A percentile compares a stretch with the other conserved stretches of the same genome.
These are phyloP conservation scores for Nemania sp. DNA, from an alignment of 2,329 filamentous ascomycete genomes.

Conservation along the genomic window DNA sequence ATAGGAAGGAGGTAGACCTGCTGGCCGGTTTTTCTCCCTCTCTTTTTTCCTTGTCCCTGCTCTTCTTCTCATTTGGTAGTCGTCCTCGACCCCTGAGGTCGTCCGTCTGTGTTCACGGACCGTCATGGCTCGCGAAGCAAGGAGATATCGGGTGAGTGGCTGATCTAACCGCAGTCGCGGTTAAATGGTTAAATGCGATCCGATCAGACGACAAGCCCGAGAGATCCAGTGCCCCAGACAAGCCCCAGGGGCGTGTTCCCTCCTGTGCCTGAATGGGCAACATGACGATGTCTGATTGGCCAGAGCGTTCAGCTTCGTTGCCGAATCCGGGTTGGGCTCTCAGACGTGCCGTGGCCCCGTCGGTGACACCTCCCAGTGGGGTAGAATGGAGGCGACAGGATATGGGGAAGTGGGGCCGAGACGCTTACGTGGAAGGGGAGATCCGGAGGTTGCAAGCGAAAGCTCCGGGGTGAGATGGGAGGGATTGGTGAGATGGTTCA, in stretches of 20 bases:
- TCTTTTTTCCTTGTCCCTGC: too few species aligned
- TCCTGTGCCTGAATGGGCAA: conserved; percentile 11
- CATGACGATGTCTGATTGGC: conserved; percentile 14
- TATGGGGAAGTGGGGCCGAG: conserved; percentile 16
- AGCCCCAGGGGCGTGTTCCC: not conserved
- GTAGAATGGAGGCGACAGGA: not conserved
- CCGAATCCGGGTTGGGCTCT: conserved; percentile 7
- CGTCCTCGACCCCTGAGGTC: not conserved
- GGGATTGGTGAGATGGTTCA: not conserved
- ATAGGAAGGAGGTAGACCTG: too few species aligned
- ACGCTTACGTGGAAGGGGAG: not conserved
- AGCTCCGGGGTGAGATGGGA: conserved; percentile 12
- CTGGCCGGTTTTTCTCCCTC: too few species aligned
- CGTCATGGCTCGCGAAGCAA: conserved; percentile 12
- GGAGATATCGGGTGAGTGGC: conserved; percentile 12
- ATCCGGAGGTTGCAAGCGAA: conserved; percentile 8
- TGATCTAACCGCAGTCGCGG: conserved; percentile 19
- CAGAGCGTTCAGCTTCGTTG: not conserved
- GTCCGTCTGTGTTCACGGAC: not conserved
- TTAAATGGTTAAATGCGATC: conserved; percentile 26
- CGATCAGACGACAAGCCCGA: conserved; percentile 5
- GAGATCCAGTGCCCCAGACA: conserved; percentile 8
- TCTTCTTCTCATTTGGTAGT: too few species aligned
- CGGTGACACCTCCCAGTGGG: not conserved
- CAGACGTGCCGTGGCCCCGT: not conserved